phyloP scores from a whole-genome alignment of 345 rosid genomes.

The Lagerstroemia speciosa region DNA sequence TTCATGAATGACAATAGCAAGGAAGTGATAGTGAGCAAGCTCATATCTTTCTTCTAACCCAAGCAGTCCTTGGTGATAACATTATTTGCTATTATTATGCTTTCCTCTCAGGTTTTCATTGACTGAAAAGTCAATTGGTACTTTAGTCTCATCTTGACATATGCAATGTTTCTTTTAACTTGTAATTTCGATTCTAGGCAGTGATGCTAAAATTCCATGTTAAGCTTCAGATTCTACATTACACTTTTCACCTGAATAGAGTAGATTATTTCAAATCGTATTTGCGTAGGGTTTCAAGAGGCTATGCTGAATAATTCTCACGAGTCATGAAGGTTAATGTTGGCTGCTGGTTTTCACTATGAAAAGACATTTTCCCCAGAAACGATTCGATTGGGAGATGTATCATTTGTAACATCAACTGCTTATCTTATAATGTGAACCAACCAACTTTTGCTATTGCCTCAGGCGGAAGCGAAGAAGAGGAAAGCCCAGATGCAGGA shows the following conservation, averaged over 20 bases:
- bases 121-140: no score
- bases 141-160: neutral
- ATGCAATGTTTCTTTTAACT: neutral
- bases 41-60: neutral
- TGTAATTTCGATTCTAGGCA: no score
- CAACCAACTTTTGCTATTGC: conserved; percentile 2
- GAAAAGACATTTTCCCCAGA: neutral
- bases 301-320: neutral
- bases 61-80: neutral
- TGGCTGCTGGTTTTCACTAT: neutral
- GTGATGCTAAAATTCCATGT: neutral
- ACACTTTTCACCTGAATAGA: neutral
- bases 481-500: conserved; percentile 74
- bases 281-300: neutral
- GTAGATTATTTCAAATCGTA: neutral
- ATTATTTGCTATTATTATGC: neutral
- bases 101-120: neutral
- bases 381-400: neutral
- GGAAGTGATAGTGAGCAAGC: neutral
- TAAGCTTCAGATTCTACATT: neutral
- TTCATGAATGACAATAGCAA: neutral
- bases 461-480: conserved; percentile 92
- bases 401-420: neutral
- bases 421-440: neutral
- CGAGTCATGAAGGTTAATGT: neutral